Conservation (phyloP, 805 yeast species). For the Kluyveromyces siamensis region DNA sequence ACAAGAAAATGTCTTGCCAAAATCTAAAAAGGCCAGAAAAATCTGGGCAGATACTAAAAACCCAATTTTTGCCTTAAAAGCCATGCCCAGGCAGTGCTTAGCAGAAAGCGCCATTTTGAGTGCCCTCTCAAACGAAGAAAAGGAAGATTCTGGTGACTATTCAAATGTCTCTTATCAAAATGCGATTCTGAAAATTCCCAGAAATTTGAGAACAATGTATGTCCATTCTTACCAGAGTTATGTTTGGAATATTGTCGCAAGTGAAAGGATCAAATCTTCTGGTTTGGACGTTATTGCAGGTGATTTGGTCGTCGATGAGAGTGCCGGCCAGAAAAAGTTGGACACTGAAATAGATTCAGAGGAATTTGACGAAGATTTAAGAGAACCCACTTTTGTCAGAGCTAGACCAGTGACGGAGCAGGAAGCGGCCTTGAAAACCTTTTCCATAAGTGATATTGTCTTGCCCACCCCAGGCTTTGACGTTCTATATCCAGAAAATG, state of each 20-base stretch:
- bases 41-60: conserved; percentile 71
- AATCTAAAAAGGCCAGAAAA: conserved; percentile 71
- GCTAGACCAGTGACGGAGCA: conserved; percentile 71
- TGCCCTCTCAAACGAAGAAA: conserved; percentile 44
- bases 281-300: conserved; percentile 71
- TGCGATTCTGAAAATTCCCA: conserved; percentile 82
- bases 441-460: conserved; percentile 72
- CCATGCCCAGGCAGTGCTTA: conserved; percentile 80
- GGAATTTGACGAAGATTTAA: conserved; percentile 65
- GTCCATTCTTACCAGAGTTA: conserved; percentile 97
- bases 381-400: conserved; percentile 44
- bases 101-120: conserved; percentile 75
- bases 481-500: conserved; percentile 72
- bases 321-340: conserved; percentile 6
- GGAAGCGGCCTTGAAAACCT: conserved; percentile 52
- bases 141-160: conserved; percentile 31
- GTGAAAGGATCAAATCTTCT: conserved; percentile 60
- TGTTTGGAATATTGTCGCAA: conserved; percentile 85
- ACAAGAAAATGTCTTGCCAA: conserved; percentile 77
- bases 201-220: conserved; percentile 88
- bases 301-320: conserved; percentile 52
- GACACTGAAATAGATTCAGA: conserved; percentile 33
- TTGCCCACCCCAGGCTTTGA: conserved; percentile 97
- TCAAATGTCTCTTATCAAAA: conserved; percentile 52
- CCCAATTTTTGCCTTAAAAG: conserved; percentile 52